Evolutionary conservation across 805 yeast genomes (phyloP).

Genomic region (Geotrichum ghanense): DNA sequence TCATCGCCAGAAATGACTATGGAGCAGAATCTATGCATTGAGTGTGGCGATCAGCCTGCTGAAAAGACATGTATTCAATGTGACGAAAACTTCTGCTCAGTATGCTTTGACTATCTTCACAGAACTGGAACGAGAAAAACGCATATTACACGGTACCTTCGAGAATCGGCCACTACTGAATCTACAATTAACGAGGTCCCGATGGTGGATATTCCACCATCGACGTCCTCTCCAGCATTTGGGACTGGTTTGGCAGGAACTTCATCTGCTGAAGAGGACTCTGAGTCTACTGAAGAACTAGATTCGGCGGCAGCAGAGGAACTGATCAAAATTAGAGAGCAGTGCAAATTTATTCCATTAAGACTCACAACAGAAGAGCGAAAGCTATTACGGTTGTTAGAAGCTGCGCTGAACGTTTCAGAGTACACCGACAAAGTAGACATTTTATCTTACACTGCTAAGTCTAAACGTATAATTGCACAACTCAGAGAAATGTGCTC

Average conservation of each 20-base stretch:
- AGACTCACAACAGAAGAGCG: slow-evolving; percentile 60
- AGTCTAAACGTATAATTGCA: slow-evolving; percentile 57
- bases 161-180: slow-evolving; percentile 6
- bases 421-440: slow-evolving; percentile 76
- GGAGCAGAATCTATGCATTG: slow-evolving; percentile 39
- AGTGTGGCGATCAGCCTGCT: slow-evolving; percentile 63
- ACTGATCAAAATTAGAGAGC: slow-evolving; percentile 23
- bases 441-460: slow-evolving; percentile 52
- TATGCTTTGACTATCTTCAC: slow-evolving; percentile 59
- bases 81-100: slow-evolving; percentile 59
- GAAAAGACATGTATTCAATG: slow-evolving; percentile 51
- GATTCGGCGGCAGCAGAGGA: neutral
- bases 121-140: slow-evolving; percentile 41
- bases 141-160: slow-evolving; percentile 17
- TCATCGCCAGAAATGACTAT: no score
- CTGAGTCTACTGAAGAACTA: neutral
- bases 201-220: neutral
- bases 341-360: slow-evolving; percentile 47
- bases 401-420: slow-evolving; percentile 68
- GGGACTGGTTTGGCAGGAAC: no score
- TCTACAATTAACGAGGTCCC: neutral
- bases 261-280: neutral
- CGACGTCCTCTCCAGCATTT: no score
- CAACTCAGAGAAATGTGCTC: slow-evolving; percentile 71
- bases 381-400: slow-evolving; percentile 50